Evolutionary conservation across 2,329 filamentous ascomycete genomes (phyloP).

Genomic region (Neoscytalidium dimidiatum): DNA sequence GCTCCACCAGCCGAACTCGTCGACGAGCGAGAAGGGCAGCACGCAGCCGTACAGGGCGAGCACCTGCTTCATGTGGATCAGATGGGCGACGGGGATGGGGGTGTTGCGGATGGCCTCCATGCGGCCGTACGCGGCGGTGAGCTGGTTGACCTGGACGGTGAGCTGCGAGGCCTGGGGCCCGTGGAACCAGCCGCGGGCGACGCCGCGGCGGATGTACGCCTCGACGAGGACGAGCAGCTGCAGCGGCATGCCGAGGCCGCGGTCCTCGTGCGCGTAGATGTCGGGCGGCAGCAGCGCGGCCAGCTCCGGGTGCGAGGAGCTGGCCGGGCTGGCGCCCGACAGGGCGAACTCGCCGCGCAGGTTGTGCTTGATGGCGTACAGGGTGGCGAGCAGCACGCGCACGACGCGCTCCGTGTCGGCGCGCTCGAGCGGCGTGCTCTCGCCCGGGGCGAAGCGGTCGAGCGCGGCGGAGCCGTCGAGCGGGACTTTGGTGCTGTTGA

Average conservation of each 20-base stretch:
- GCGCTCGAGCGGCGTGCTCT: constrained; percentile 43
- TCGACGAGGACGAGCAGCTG: constrained; percentile 63
- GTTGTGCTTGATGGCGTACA: constrained; percentile 66
- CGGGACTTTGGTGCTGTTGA: constrained; percentile 40
- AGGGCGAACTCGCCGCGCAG: constrained; percentile 60
- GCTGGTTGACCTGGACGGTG: constrained; percentile 57
- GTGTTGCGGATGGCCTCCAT: constrained; percentile 69
- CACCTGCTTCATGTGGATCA: constrained; percentile 67
- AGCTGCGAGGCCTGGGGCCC: constrained; percentile 61
- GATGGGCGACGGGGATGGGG: constrained; percentile 63
- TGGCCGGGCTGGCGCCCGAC: constrained; percentile 22
- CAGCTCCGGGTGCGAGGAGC: constrained; percentile 30
- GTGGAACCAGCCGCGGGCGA: constrained; percentile 60
- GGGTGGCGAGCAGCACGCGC: constrained; percentile 60
- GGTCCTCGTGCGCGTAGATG: constrained; percentile 51
- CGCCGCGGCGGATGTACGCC: constrained; percentile 59
- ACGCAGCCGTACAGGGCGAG: constrained; percentile 62
- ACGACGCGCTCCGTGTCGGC: constrained; percentile 61
- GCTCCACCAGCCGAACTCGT: constrained; percentile 64
- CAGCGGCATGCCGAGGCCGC: constrained; percentile 61
- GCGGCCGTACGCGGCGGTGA: constrained; percentile 60
- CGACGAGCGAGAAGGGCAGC: constrained; percentile 64
- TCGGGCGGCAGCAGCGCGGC: constrained; percentile 35
- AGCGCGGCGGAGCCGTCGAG: constrained; percentile 22
- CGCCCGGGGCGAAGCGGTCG: constrained; percentile 22